Conservation (phyloP, 345 rosid species). For the Trapa incisa region DNA sequence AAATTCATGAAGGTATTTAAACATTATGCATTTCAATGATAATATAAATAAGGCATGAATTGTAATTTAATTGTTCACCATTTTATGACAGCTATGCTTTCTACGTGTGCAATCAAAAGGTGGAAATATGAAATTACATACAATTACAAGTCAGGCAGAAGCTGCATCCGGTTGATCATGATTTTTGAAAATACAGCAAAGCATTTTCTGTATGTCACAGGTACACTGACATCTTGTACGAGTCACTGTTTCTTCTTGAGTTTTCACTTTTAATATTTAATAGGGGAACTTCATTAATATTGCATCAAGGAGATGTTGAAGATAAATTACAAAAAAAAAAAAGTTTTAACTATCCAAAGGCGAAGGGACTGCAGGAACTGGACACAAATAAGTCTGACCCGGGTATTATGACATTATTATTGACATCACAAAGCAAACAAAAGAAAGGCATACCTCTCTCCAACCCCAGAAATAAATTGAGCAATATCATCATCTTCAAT, state of each 20-base stretch:
- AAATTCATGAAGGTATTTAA: not conserved
- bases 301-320: too few species aligned
- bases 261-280: not conserved
- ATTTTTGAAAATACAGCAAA: not conserved
- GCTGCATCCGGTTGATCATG: not conserved
- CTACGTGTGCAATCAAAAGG: not conserved
- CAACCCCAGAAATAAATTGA: constrained; percentile 47
- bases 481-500: constrained; percentile 47
- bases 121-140: not conserved
- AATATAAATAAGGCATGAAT: not conserved
- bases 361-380: not conserved
- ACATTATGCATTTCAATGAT: not conserved
- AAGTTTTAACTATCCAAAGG: not conserved
- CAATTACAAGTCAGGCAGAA: not conserved
- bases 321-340: too few species aligned
- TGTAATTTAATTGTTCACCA: not conserved
- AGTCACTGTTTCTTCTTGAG: not conserved
- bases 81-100: not conserved
- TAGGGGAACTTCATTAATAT: too few species aligned
- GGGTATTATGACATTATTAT: not conserved
- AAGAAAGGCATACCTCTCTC: constrained; percentile 39
- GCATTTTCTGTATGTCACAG: not conserved
- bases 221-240: not conserved
- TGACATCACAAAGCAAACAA: not conserved
- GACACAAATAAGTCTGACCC: not conserved